These are phyloP conservation scores for Plectranthus barbatus DNA, from an alignment of 257 asterid species.

Conservation along the genomic window DNA sequence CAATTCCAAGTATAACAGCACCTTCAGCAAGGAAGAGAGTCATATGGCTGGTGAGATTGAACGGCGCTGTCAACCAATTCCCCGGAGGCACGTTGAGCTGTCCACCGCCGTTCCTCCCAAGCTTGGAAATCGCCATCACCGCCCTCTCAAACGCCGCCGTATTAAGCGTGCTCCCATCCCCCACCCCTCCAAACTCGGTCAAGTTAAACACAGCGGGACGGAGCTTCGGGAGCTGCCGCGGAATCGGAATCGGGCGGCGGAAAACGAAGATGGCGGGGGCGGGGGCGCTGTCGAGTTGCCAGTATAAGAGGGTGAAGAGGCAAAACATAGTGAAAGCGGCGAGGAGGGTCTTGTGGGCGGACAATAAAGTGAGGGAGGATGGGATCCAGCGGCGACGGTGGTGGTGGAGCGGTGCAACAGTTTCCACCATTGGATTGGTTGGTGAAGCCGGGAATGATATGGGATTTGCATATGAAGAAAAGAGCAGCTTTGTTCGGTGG, in stretches of 20 bases:
- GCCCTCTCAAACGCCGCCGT: constrained; percentile 72
- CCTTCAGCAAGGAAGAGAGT: constrained; percentile 75
- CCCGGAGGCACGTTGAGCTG: constrained; percentile 82
- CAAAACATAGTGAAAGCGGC: constrained; percentile 22
- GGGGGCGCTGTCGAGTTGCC: constrained; percentile 37
- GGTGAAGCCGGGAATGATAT: constrained; percentile 3
- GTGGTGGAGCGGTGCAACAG: constrained; percentile 22
- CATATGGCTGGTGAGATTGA: constrained; percentile 78
- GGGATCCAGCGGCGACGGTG: constrained; percentile 38
- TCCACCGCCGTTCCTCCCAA: constrained; percentile 59
- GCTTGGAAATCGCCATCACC: constrained; percentile 48
- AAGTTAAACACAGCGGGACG: constrained; percentile 48
- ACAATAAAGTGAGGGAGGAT: constrained; percentile 11
- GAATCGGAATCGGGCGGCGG: constrained; percentile 25
- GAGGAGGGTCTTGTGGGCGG: constrained; percentile 36
- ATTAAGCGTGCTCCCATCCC: constrained; percentile 62
- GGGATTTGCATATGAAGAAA: constrained; percentile 12
- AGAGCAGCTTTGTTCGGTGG: background rate
- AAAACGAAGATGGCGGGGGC: constrained; percentile 30
- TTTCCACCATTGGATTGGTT: constrained; percentile 31
- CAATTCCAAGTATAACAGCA: constrained; percentile 65
- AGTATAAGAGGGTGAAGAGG: constrained; percentile 28
- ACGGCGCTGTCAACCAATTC: constrained; percentile 81
- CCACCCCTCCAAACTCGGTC: constrained; percentile 80
- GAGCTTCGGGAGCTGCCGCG: constrained; percentile 32